Evolutionary conservation across 192 early-diverging fungal genomes (phyloP).

Genomic region (Rhizophagus sp.): DNA sequence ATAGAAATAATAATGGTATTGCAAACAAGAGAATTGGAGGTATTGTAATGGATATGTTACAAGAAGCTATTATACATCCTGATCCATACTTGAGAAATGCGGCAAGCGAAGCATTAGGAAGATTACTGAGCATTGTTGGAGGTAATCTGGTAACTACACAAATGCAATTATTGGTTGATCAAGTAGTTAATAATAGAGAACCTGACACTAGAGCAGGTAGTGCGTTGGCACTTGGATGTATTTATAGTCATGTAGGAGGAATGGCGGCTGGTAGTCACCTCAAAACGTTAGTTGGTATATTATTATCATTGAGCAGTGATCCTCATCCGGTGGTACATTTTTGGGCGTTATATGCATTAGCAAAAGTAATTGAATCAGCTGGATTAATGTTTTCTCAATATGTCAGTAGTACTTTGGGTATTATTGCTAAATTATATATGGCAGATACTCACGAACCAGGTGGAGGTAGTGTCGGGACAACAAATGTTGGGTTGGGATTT

Average conservation of each 20-base stretch:
- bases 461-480: conserved; percentile 63
- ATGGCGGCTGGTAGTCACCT: conserved; percentile 83
- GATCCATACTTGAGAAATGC: conserved; percentile 72
- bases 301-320: conserved; percentile 90
- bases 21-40: conserved; percentile 46
- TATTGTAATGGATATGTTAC: conserved; percentile 37
- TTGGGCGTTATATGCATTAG: conserved; percentile 88
- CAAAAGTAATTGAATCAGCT: conserved; percentile 82
- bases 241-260: conserved; percentile 86
- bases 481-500: conserved; percentile 62
- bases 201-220: conserved; percentile 94
- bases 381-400: conserved; percentile 90
- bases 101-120: conserved; percentile 82
- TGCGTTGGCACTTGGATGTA: conserved; percentile 84
- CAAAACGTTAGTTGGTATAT: conserved; percentile 83
- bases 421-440: conserved; percentile 87
- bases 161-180: conserved; percentile 77
- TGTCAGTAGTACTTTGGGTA: conserved; percentile 82
- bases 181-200: conserved; percentile 89
- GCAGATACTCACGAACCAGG: conserved; percentile 83
- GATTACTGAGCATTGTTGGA: conserved; percentile 69
- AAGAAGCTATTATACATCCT: conserved; percentile 65
- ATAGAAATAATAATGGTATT: conserved; percentile 35
- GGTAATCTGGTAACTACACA: conserved; percentile 67
- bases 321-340: conserved; percentile 91